Conservation (phyloP, 1,139 yeast species). For the Nakaseomyces uthaithaninus region DNA sequence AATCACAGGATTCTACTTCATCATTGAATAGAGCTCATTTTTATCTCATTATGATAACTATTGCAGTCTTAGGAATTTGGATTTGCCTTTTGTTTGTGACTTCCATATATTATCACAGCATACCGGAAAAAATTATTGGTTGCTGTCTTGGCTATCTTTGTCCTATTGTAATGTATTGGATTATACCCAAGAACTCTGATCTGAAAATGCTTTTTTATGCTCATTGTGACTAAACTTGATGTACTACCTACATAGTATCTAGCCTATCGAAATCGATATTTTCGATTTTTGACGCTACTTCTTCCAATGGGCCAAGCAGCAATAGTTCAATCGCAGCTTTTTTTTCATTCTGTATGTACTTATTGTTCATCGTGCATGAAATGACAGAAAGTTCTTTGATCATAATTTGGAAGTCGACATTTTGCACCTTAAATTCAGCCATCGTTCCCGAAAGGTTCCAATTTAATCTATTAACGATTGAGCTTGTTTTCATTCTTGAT, state of each 20-base stretch:
- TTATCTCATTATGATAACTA: conserved; percentile 10
- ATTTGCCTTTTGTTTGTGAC: conserved; percentile 43
- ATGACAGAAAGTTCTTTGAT: conserved; percentile 15
- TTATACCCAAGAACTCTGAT: conserved; percentile 18
- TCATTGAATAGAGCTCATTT: conserved; percentile 11
- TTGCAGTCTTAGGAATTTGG: conserved; percentile 36
- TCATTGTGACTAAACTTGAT: background rate
- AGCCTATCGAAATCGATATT: conserved; percentile 1
- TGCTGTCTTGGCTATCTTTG: conserved; percentile 39
- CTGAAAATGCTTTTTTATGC: conserved; percentile 17
- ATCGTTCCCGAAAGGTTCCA: conserved; percentile 20
- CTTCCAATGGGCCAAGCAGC: conserved; percentile 17
- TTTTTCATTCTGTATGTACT: conserved; percentile 4
- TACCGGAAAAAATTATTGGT: conserved; percentile 49
- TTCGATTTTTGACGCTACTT: conserved; percentile 13
- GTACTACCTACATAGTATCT: background rate
- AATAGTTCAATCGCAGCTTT: conserved; percentile 12
- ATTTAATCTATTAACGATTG: conserved; percentile 15
- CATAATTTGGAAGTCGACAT: conserved; percentile 14
- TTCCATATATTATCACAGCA: conserved; percentile 54
- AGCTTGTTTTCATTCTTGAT: conserved; percentile 13
- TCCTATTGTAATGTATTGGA: conserved; percentile 34
- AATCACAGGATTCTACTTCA: conserved; percentile 13
- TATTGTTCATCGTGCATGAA: conserved; percentile 15
- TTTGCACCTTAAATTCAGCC: conserved; percentile 15